phyloP scores from a whole-genome alignment of 2,329 filamentous ascomycete genomes.

The Alternaria atra region DNA sequence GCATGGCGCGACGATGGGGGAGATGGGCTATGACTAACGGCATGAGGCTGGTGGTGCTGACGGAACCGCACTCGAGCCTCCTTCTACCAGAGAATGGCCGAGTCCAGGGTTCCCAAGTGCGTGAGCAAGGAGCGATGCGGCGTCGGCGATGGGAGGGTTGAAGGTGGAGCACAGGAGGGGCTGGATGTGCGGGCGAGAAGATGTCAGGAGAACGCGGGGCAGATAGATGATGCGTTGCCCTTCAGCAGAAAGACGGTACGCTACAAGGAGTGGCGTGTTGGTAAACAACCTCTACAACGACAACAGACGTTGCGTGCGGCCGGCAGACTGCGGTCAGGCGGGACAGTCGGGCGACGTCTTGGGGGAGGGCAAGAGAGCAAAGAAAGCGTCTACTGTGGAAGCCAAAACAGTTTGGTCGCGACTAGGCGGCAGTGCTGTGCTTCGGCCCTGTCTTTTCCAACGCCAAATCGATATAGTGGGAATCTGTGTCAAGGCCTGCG shows the following conservation, averaged over 20 bases:
- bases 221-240: neutral
- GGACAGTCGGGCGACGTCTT: constrained; percentile 3
- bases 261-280: constrained; percentile 12
- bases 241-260: neutral
- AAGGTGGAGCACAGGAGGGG: neutral
- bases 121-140: constrained; percentile 37
- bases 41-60: constrained; percentile 50
- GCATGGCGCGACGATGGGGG: constrained; percentile 43
- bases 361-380: constrained; percentile 5
- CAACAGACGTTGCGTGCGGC: constrained; percentile 1
- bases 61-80: constrained; percentile 47
- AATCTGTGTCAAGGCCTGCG: constrained; percentile 32
- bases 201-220: neutral
- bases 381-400: neutral
- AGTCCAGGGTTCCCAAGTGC: constrained; percentile 39
- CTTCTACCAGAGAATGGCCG: constrained; percentile 53
- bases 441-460: neutral
- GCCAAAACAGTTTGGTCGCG: neutral
- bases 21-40: constrained; percentile 53
- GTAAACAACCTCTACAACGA: constrained; percentile 14
- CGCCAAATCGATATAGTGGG: neutral
- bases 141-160: constrained; percentile 4
- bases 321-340: neutral
- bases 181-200: constrained; percentile 2
- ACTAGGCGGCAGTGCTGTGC: neutral